Base-by-base conservation (phyloP, 1,139 yeast species). In the Williopsis jadinii region DNA sequence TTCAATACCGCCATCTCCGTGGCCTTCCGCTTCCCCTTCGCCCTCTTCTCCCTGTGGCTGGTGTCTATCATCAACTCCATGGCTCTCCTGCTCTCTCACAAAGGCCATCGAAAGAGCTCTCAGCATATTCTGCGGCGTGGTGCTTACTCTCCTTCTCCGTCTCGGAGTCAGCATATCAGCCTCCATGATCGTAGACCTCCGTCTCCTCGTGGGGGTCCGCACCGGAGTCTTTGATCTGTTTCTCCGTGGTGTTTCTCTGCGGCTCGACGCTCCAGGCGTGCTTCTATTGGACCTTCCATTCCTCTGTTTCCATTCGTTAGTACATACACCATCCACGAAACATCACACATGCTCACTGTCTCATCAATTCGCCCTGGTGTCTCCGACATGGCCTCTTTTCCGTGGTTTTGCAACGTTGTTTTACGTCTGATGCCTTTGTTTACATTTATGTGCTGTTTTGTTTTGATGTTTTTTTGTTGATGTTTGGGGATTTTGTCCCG, bases 141-240 rank as follows among this genome's bases (percentile, higher is more conserved):
- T 40, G n/a, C 51, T 47, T 11, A 37, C 40, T 31, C 54, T 38
- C 8, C 44, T 47, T 14, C 56, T 35, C 24, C 24, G 24, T 34
- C 55, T 43, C 4, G 58, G 54, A 0, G 55, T 45, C 3, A 51
- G 41, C 9, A 53, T 19, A n/a, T 45, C 43, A 1, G 56, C 54
- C n/a, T 51, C 46, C 9, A 50, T 48, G 5, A 54, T 44, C 1
- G 52, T 46, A 3, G 54, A 49, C 31, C 56, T 40, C 31, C 56
- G 39, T 39, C 58, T 38, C 28, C 56, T 44, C 26, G 51, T 42
- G n/a, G 56, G 56, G 2, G 56, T 53, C 13, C 57, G 38, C 11
- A 45, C 42, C 4, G 55, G 55, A 0, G 55, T 47, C 37, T 45
- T 43, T 4, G 51, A 46, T 8, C 42, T 33, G 24, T 41, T 43